A percentile compares a stretch with the other conserved stretches of the same genome.
Evolutionary conservation across 1,284 basidiomycete genomes (phyloP).

Genomic region (Ceratobasidium sp.): DNA sequence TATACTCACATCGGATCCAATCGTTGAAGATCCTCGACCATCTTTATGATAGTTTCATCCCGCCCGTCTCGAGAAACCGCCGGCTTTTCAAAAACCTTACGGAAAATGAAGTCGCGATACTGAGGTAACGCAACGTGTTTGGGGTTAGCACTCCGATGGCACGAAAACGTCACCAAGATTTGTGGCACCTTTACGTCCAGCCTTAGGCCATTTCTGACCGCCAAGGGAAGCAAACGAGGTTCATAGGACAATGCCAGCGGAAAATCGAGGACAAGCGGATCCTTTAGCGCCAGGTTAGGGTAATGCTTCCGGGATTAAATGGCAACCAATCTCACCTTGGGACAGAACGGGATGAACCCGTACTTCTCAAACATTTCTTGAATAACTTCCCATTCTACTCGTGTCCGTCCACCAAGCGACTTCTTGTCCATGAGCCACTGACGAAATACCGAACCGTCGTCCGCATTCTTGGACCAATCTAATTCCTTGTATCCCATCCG

Average conservation of each 20-base stretch:
- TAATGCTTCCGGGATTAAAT: background rate
- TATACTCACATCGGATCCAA: conserved; percentile 35
- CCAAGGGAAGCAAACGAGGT: conserved; percentile 71
- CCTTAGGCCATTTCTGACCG: conserved; percentile 69
- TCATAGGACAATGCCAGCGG: conserved; percentile 74
- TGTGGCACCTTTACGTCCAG: conserved; percentile 70
- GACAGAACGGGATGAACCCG: conserved; percentile 76
- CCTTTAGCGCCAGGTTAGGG: conserved; percentile 52
- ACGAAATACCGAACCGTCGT: conserved; percentile 69
- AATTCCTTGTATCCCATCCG: conserved; percentile 43
- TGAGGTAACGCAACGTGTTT: conserved; percentile 47
- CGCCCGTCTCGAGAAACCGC: conserved; percentile 50
- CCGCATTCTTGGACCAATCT: conserved; percentile 58
- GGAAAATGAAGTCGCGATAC: conserved; percentile 80
- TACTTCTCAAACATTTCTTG: conserved; percentile 69
- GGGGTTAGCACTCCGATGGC: background rate
- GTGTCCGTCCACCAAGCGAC: conserved; percentile 60
- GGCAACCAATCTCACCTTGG: conserved; percentile 57
- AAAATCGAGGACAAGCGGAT: conserved; percentile 74
- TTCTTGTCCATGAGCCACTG: conserved; percentile 70
- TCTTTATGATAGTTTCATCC: conserved; percentile 60
- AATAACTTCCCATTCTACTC: conserved; percentile 65
- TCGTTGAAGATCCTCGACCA: conserved; percentile 36
- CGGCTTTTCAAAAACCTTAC: conserved; percentile 74
- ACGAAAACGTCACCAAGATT: background rate